Percentiles rank a stretch among this genome's conserved stretches.
phyloP scores from a whole-genome alignment of 768 basidiomycete species.

The Podaxis pistillaris region DNA sequence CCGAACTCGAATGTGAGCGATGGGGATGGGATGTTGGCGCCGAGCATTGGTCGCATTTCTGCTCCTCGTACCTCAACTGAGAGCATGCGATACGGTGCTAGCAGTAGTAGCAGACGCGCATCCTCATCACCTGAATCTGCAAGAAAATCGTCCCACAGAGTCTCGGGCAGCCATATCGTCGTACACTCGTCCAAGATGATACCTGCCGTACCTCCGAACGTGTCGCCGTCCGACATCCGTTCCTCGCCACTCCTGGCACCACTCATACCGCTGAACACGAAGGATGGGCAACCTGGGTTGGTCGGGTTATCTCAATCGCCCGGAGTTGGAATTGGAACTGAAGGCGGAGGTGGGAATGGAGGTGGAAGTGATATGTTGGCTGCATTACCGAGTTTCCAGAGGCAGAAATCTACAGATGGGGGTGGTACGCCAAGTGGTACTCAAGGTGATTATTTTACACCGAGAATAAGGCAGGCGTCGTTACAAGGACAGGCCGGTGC shows the following conservation, averaged over 20 bases:
- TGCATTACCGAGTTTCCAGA: not conserved
- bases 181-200: conserved; percentile 64
- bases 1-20: conserved; percentile 24
- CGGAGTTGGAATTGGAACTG: conserved; percentile 25
- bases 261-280: conserved; percentile 47
- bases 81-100: not conserved
- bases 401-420: conserved; percentile 32
- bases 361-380: not conserved
- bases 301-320: conserved; percentile 45
- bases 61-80: not conserved
- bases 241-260: conserved; percentile 60
- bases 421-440: conserved; percentile 27
- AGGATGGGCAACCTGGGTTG: conserved; percentile 23
- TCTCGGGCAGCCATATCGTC: conserved; percentile 31
- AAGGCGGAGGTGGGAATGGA: not conserved
- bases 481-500: conserved; percentile 32
- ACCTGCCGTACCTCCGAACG: conserved; percentile 56
- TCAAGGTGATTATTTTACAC: conserved; percentile 53
- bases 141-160: conserved; percentile 7
- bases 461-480: conserved; percentile 44
- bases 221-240: conserved; percentile 32
- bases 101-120: not conserved
- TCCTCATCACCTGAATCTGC: conserved; percentile 5
- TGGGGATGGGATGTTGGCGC: conserved; percentile 23
- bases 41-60: conserved; percentile 20